These are phyloP conservation scores for Fusarium oligoseptatum DNA, from an alignment of 2,329 filamentous ascomycete genomes.

Conservation along the genomic window DNA sequence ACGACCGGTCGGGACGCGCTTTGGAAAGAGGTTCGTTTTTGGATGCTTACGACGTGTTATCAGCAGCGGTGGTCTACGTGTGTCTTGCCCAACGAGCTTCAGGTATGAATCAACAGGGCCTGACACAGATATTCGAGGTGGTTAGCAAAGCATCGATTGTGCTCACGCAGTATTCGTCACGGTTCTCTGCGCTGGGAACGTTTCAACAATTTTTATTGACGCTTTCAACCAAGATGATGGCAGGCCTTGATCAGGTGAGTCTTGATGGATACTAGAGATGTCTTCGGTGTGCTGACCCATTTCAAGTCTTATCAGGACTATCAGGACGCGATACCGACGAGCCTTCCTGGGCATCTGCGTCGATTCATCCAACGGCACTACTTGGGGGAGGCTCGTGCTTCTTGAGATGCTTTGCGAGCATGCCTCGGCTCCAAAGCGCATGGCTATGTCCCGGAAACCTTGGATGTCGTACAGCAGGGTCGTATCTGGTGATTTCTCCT, in stretches of 20 bases:
- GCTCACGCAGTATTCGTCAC: slow-evolving; percentile 18
- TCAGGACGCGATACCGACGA: slow-evolving; percentile 5
- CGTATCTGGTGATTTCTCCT: background rate
- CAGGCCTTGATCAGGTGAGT: background rate
- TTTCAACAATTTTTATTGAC: slow-evolving; percentile 26
- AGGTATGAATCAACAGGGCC: background rate
- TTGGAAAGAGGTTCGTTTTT: slow-evolving; percentile 11
- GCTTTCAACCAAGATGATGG: slow-evolving; percentile 16
- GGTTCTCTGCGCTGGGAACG: background rate
- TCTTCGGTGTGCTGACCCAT: background rate
- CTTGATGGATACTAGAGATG: background rate
- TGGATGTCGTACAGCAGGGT: background rate
- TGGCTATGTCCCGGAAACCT: background rate
- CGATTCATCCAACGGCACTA: slow-evolving; percentile 6
- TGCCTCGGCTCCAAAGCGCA: background rate
- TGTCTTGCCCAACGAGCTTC: background rate
- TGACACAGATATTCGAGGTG: slow-evolving; percentile 23
- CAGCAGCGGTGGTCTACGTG: slow-evolving; percentile 13
- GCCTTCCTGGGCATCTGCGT: slow-evolving; percentile 16
- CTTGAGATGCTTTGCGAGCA: background rate
- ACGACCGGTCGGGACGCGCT: background rate
- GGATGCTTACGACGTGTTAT: slow-evolving; percentile 25
- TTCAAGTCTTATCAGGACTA: background rate
- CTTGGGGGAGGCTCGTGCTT: background rate
- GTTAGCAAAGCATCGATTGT: slow-evolving; percentile 27